Percentiles rank a stretch among this genome's conserved stretches.
Conservation (phyloP, 1,284 basidiomycete species). For the Apiotrichum laibachii region DNA sequence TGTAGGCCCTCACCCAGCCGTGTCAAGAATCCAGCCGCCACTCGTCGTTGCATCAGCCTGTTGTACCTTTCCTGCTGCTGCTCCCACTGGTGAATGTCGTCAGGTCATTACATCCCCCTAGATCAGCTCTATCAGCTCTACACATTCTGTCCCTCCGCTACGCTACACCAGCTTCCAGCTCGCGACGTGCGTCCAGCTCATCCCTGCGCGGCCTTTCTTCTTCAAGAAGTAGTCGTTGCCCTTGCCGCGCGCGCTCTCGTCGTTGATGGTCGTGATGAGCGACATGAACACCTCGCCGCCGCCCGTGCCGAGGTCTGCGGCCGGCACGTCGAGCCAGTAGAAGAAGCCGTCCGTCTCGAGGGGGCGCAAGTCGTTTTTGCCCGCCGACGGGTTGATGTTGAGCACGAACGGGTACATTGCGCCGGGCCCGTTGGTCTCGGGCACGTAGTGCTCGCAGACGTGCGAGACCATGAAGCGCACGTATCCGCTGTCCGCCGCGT, state of each 20-base stretch:
- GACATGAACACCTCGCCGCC: conserved; percentile 6
- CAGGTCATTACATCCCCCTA: no score
- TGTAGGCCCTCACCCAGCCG: no score
- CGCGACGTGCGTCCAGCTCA: conserved; percentile 4
- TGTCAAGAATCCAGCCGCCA: no score
- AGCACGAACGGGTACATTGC: conserved; percentile 4
- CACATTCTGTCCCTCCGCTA: no score
- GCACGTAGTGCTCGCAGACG: conserved; percentile 14
- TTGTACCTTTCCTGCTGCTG: no score
- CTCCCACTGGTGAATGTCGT: no score
- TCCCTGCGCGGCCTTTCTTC: neutral
- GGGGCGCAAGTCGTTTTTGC: neutral
- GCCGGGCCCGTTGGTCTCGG: neutral
- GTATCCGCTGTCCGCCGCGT: neutral
- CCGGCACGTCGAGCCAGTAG: conserved; percentile 1
- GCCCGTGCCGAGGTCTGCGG: neutral
- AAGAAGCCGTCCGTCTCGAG: conserved; percentile 5
- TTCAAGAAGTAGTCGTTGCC: conserved; percentile 3
- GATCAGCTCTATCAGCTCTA: no score
- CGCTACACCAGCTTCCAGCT: neutral
- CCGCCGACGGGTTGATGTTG: neutral
- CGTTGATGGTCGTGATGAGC: conserved; percentile 4
- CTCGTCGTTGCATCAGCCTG: no score
- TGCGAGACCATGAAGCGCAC: conserved; percentile 8
- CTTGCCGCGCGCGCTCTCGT: neutral